These are phyloP conservation scores for Fusarium oxysporum DNA, from an alignment of 2,329 filamentous ascomycete species.

Conservation along the genomic window DNA sequence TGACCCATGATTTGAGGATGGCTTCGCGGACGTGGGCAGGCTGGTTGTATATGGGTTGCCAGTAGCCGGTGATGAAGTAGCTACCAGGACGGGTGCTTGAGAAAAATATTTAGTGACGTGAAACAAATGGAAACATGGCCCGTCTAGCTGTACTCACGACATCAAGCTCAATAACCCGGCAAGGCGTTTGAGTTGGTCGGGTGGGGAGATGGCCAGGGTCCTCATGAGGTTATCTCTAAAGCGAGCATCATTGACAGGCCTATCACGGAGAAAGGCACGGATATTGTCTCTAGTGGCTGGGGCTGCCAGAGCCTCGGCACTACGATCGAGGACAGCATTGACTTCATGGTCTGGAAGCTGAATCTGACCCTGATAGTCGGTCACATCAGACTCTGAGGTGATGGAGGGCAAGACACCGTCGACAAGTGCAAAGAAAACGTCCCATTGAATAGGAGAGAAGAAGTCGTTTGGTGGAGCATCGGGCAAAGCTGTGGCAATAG, in stretches of 20 bases:
- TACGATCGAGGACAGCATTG: slow-evolving; percentile 56
- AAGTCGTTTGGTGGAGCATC: slow-evolving; percentile 49
- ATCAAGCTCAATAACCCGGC: slow-evolving; percentile 55
- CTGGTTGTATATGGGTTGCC: slow-evolving; percentile 71
- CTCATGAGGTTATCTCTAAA: slow-evolving; percentile 65
- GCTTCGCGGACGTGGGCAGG: slow-evolving; percentile 69
- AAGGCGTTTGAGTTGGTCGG: slow-evolving; percentile 51
- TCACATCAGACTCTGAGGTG: slow-evolving; percentile 53
- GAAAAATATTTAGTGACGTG: not conserved
- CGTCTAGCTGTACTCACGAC: slow-evolving; percentile 55
- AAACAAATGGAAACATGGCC: not conserved
- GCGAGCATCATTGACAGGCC: slow-evolving; percentile 61
- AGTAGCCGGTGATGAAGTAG: slow-evolving; percentile 74
- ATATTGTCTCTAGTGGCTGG: slow-evolving; percentile 58
- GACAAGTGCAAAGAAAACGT: slow-evolving; percentile 63
- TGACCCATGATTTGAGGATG: slow-evolving; percentile 72
- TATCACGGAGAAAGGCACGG: slow-evolving; percentile 64
- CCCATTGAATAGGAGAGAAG: slow-evolving; percentile 64
- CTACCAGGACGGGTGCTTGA: slow-evolving; percentile 72
- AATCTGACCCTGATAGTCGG: slow-evolving; percentile 57
- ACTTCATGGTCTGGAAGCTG: slow-evolving; percentile 63
- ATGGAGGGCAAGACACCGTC: slow-evolving; percentile 73
- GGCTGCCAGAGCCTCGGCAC: slow-evolving; percentile 51
- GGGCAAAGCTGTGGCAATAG: slow-evolving; percentile 43
- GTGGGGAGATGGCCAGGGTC: slow-evolving; percentile 53